A percentile compares a stretch with the other conserved stretches of the same genome.
phyloP scores from a whole-genome alignment of 805 yeast species.

The Nakazawaea populi region DNA sequence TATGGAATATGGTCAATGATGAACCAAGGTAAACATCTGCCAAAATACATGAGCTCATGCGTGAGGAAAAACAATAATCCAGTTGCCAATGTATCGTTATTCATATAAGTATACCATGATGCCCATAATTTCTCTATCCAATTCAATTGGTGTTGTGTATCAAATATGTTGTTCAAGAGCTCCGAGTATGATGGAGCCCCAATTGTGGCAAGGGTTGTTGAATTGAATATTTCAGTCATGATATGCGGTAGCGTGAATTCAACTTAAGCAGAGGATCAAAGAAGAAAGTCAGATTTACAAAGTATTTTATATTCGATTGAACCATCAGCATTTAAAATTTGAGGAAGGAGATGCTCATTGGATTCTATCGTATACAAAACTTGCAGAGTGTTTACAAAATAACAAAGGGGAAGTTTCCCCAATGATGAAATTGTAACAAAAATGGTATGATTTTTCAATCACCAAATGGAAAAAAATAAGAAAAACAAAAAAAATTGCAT shows the following conservation, averaged over 20 bases:
- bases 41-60: conserved; percentile 53
- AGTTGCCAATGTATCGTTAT: conserved; percentile 51
- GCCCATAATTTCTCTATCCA: conserved; percentile 46
- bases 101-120: conserved; percentile 47
- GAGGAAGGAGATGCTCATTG: no score
- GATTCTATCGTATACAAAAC: background rate
- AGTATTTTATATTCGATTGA: background rate
- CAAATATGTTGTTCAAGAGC: conserved; percentile 29
- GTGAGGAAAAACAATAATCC: conserved; percentile 49
- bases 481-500: background rate
- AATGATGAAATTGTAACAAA: background rate
- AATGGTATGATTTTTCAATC: conserved; percentile 2
- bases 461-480: background rate
- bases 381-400: background rate
- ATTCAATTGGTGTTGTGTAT: conserved; percentile 36
- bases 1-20: conserved; percentile 47
- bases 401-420: no score
- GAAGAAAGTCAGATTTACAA: background rate
- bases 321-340: no score
- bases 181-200: conserved; percentile 23
- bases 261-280: no score
- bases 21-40: conserved; percentile 55
- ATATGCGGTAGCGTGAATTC: background rate
- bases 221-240: conserved; percentile 27
- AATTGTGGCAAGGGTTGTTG: conserved; percentile 20